phyloP scores from a whole-genome alignment of 225 moss, liverwort and hornwort species.

The Thuidium tamariscinum region DNA sequence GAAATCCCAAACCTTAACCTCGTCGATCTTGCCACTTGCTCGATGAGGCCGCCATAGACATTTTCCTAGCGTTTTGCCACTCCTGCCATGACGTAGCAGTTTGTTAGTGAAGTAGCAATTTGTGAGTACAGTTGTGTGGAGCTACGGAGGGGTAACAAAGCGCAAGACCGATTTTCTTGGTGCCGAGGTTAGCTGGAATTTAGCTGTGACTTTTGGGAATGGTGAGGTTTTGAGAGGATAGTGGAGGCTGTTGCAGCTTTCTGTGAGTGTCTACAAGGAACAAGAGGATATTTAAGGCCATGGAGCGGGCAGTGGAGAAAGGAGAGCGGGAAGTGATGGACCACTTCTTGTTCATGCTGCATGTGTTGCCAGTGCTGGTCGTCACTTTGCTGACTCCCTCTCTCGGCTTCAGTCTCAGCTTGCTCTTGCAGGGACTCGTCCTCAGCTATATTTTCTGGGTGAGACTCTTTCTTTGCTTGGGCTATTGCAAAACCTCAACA shows the following conservation, averaged over 20 bases:
- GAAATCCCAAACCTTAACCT: background rate
- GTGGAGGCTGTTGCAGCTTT: background rate
- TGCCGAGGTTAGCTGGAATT: background rate
- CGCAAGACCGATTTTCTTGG: background rate
- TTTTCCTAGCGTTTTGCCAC: background rate
- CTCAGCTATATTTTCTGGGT: slow-evolving; percentile 28
- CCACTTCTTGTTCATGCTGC: background rate
- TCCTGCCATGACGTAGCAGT: background rate
- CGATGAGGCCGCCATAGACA: slow-evolving; percentile 12
- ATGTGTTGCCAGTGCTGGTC: background rate
- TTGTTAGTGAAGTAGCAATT: background rate
- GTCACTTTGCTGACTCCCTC: background rate
- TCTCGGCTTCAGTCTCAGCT: background rate
- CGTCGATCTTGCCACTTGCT: background rate
- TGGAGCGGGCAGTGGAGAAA: background rate
- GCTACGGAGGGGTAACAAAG: background rate
- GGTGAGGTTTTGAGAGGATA: background rate
- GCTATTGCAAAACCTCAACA: background rate
- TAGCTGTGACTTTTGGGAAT: background rate
- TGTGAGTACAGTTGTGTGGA: background rate
- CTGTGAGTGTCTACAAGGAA: background rate
- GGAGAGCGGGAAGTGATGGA: slow-evolving; percentile 5
- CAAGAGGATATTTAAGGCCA: background rate
- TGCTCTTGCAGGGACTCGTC: background rate
- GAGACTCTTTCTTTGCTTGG: background rate